phyloP scores from a whole-genome alignment of 2,329 filamentous ascomycete species.

The Alternaria consortialis region DNA sequence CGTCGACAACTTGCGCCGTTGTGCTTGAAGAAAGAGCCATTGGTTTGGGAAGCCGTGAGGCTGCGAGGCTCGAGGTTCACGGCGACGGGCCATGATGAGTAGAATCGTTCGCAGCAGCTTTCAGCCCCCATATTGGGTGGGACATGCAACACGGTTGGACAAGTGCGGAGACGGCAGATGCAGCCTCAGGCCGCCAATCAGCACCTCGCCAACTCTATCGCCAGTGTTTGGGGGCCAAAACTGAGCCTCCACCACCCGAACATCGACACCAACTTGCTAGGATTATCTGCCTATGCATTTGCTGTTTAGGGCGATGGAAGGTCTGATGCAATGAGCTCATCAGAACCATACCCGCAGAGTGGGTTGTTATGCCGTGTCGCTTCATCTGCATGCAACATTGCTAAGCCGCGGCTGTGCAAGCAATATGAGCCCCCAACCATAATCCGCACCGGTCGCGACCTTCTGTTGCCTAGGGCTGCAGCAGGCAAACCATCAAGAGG shows the following conservation, averaged over 20 bases:
- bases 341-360: neutral
- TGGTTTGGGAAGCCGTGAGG: neutral
- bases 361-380: neutral
- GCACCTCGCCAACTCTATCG: neutral
- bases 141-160: slow-evolving; percentile 16
- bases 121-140: slow-evolving; percentile 42
- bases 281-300: slow-evolving; percentile 8
- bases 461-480: slow-evolving; percentile 31
- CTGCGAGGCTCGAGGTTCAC: slow-evolving; percentile 28
- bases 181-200: slow-evolving; percentile 6
- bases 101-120: slow-evolving; percentile 10
- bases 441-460: slow-evolving; percentile 9
- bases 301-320: slow-evolving; percentile 1
- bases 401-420: slow-evolving; percentile 35
- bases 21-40: slow-evolving; percentile 24
- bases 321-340: neutral
- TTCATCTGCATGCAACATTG: neutral
- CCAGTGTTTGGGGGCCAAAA: slow-evolving; percentile 30
- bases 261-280: slow-evolving; percentile 9
- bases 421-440: slow-evolving; percentile 14
- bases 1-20: slow-evolving; percentile 17
- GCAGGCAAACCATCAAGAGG: slow-evolving; percentile 31
- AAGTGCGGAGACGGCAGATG: slow-evolving; percentile 7
- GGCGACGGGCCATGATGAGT: slow-evolving; percentile 22
- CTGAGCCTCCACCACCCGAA: slow-evolving; percentile 8